Percentiles rank a stretch among this genome's conserved stretches.
Evolutionary conservation across 176 grass and related monocot genomes (phyloP).

Genomic region (Urochloa ruziziensis): DNA sequence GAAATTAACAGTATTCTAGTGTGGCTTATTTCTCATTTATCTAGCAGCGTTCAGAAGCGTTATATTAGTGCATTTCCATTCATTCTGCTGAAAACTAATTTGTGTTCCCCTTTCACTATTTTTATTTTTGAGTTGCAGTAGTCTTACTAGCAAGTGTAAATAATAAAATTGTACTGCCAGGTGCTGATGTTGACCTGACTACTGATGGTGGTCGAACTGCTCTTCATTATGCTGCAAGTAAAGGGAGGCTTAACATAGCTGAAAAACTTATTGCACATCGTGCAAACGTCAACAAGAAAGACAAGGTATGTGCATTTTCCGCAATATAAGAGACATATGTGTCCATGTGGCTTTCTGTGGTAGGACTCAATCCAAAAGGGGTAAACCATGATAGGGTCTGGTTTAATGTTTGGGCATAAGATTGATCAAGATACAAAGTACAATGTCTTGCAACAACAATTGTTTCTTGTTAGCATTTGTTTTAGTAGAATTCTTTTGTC

Average conservation of each 20-base stretch:
- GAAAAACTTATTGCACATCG: constrained; percentile 61
- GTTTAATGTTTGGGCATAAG: background rate
- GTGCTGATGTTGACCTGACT: constrained; percentile 75
- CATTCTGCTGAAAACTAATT: background rate
- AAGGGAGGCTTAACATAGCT: constrained; percentile 71
- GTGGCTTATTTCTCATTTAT: background rate
- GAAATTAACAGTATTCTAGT: background rate
- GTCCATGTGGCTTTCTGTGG: background rate
- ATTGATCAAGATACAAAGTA: background rate
- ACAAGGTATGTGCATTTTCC: constrained; percentile 60
- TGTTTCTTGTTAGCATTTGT: background rate
- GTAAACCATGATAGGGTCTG: background rate
- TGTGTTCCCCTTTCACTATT: background rate
- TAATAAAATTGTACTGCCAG: constrained; percentile 42
- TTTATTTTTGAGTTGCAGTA: background rate
- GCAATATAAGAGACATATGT: background rate
- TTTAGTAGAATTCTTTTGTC: background rate
- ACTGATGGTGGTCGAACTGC: constrained; percentile 90
- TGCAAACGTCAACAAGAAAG: constrained; percentile 91
- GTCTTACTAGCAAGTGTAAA: background rate
- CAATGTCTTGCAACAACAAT: background rate
- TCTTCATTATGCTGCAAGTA: constrained; percentile 96
- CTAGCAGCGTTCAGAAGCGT: background rate
- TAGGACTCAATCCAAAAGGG: background rate
- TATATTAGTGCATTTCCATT: background rate